Evolutionary conservation across 1,284 basidiomycete genomes (phyloP), one percentile per base, ranked within the genome.

Genomic region (Heterobasidion occidentale): DNA sequence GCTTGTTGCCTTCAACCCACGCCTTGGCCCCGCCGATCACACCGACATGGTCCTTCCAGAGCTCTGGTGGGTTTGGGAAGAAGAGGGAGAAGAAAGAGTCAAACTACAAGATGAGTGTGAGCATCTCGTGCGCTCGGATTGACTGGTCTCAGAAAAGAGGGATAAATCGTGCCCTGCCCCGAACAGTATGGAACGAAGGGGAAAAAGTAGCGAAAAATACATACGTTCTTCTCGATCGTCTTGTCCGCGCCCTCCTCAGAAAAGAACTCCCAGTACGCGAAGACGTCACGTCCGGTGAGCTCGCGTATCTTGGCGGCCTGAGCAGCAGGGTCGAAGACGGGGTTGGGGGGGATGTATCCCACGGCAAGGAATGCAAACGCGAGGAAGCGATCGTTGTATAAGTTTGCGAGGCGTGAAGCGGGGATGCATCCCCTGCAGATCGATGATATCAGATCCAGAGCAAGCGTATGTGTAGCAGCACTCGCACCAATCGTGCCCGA

Each of bases 401-500:
- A 66, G 55, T 71, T 72, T 9, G 71, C 71, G 2, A 78, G 65
- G 15, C 75, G 71, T 2, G 70, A 68, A 14, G 63, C 62, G 20
- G 75, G 61, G 34, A 58, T 64, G 1, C 66, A 68, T 44, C 77
- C 77, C 76, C 77, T 78, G 61, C 46, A 12, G 12, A 14, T 14
- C n/a, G 9, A n/a, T 11, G 3, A n/a, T 3, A 42, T 12, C 38
- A 11, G n/a, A 42, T 12, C 38, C 38, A 42, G n/a, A 42, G 12
- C 38, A 42, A 42, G 38, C 38, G 11, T 42, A 11, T 4, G 5
- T 5, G n/a, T 11, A 42, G n/a, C 38, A 42, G n/a, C 38, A 42
- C 38, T 42, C 38, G 54, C 54, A 78, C 78, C 78, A 79, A 60
- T 79, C 78, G 60, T 81, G 78, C 0, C 75, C 77, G 54, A 82